Evolutionary conservation across 345 rosid genomes (phyloP), one percentile per base, ranked within the genome.

Genomic region (Gossypium anomalum): DNA sequence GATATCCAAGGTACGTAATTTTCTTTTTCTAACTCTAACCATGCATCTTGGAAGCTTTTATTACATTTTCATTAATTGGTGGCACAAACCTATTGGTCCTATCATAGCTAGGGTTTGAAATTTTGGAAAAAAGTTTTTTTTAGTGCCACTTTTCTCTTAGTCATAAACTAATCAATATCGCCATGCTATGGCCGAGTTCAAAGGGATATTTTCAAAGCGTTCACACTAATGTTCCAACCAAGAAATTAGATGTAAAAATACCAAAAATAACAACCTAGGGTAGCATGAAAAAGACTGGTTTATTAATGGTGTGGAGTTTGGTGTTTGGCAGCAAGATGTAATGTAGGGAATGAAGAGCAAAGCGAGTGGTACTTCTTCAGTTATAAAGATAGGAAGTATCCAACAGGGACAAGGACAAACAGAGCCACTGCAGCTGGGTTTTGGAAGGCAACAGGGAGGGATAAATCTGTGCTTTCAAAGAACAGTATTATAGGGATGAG

Each of bases 401-500:
- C 98, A 2, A 94, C 98, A 0, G 98, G 98, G 74, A 90, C 95
- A 29, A 79, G 97, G 73, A 94, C 97, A 1, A 92, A 94, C 71
- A 78, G 98, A 79, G 98, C 98, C 29, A 94, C 98, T 0, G 86
- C 90, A 2, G 90, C 92, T 25, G 98, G 98, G 13, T 94, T 94
- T 77, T 94, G 98, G 98, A 94, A 94, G 84, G 98, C 98, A 49
- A 94, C 98, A 0, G 98, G 97, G 25, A 76, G 98, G 76, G 98
- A 94, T 83, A 92, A 94, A 83, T 93, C 97, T 0, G 93, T 94
- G 11, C 81, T 94, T 23, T 90, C 97, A 2, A 89, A 86, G 83
- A 89, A 88, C 83, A 82, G 62, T 48, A 79, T 94, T 17, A 90
- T 94, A 25, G 98, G 98, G 27, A 90, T 94, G 98, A 81, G 98